Base-by-base conservation (phyloP, 768 basidiomycete genomes). In the Leucocoprinus leucothites region DNA sequence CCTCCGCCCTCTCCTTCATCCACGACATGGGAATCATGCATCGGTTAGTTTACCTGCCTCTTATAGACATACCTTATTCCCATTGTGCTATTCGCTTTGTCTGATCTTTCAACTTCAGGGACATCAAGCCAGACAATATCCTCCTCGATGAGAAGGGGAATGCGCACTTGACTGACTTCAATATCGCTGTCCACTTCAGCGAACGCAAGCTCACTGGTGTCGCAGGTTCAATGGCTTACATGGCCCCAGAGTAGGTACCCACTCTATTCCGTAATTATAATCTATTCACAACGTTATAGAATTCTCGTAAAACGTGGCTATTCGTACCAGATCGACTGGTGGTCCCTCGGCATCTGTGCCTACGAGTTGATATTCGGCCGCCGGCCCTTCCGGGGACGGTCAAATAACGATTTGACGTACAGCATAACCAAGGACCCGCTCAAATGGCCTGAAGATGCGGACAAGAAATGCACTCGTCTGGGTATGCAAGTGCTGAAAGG, bases 161-260 rank as follows among this genome's bases (percentile, higher is more conserved):
- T 64, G 95, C 95, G 6, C 96, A 99, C 69, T 77, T 99, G 58
- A 98, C 89, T 0, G 96, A 99, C 68, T 97, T 99, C 72, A 99
- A 99, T 69, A 99, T 99, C 56, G 96, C 96, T 14, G 94, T 98
- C 6, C 96, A 99, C 69, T 98, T 91, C 66, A 85, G 87, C 3
- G 94, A 97, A 55, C 81, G 91, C 53, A 82, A 88, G 56, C 72
- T 94, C 31, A 94, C 90, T 11, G 94, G 94, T 21, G 90, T 99
- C 0, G 96, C 96, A 21, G 96, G 96, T 8, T 96, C 93, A 49
- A 96, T 98, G 95, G 96, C 96, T 2, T 99, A 99, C 69, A 99
- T 99, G 96, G 95, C 89, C 40, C 88, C 87, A 2, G 86, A 89
- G 84, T 87, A 65, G 52, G 79, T 69, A 42, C 36, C 40, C 43